Conservation (phyloP, 352 stramenopile genomes). For the Blastocystis sp. region DNA sequence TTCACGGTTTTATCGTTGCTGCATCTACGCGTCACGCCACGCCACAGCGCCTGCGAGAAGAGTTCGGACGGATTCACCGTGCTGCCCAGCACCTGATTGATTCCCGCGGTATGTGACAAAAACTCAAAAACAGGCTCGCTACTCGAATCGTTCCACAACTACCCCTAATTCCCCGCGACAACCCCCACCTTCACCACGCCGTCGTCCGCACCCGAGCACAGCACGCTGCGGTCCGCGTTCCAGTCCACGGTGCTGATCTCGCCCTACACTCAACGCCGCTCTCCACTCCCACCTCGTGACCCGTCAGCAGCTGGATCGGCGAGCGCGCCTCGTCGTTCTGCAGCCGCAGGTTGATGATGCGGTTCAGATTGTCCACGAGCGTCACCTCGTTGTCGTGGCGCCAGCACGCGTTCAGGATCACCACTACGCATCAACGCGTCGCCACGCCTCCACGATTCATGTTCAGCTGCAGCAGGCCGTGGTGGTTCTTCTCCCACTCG, state of each 20-base stretch:
- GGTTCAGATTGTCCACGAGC: slow-evolving; percentile 53
- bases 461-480: neutral
- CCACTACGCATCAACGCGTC: neutral
- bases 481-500: slow-evolving; percentile 1
- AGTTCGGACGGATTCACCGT: neutral
- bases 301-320: slow-evolving; percentile 8
- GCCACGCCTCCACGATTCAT: neutral
- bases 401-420: slow-evolving; percentile 50
- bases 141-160: slow-evolving; percentile 42
- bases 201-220: slow-evolving; percentile 37
- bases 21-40: slow-evolving; percentile 7
- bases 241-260: slow-evolving; percentile 42
- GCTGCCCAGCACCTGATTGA: slow-evolving; percentile 48
- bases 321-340: neutral
- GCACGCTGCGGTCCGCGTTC: slow-evolving; percentile 8
- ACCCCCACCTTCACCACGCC: slow-evolving; percentile 24
- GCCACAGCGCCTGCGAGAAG: neutral
- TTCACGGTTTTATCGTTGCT: slow-evolving; percentile 65
- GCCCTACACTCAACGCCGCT: neutral
- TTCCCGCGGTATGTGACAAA: slow-evolving; percentile 18
- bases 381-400: slow-evolving; percentile 1
- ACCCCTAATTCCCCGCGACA: neutral
- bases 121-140: slow-evolving; percentile 7
- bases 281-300: neutral
- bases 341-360: slow-evolving; percentile 25